Base-by-base conservation (phyloP, 352 stramenopile species). In the Pythium grandisporangium region DNA sequence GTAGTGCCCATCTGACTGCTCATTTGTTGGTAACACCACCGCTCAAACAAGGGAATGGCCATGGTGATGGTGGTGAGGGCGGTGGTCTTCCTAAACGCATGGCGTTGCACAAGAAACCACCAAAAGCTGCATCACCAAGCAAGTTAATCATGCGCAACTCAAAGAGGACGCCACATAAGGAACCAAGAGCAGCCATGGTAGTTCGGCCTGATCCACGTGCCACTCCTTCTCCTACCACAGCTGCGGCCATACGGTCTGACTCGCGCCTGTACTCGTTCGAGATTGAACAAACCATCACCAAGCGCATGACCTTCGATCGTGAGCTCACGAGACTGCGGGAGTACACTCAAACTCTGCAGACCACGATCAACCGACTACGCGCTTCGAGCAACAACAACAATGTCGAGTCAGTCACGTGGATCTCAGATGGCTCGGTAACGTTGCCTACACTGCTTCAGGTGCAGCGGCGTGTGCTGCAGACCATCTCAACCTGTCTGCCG, bases 401-500 rank as follows among this genome's bases (percentile, higher is more conserved):
- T 20, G 3, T 63, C 30, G 42, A 8, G 51, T 26, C 59, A 41
- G 23, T 12, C 17, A 13, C 1, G 30, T 66, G 51, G 42, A 5
- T 57, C 17, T 60, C 29, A 37, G 53, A 51, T 22, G 22, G 21
- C 10, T 30, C 24, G 6, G 36, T 42, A 24, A 70, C 62, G 17
- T 57, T 78, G 12, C 72, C 70, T 1, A 87, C 70, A 16, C 43
- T 87, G 22, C 53, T 85, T 1, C 77, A 91, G 42, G 40, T 64
- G 0, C 72, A 88, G 33, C 63, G 72, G 5, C 62, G 70, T 19
- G 55, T 88, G 22, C 47, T 87, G 2, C 67, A 80, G 24, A 56
- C 55, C 10, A 61, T 74, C 6, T 58, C 83, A 32, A 33, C 48
- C 13, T 88, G 74, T 45, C 51, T 91, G 23, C 71, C 48, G 27